Evolutionary conservation across 352 stramenopile species (phyloP), one percentile per base, ranked within the genome.

Genomic region (Plasmopara muralis): DNA sequence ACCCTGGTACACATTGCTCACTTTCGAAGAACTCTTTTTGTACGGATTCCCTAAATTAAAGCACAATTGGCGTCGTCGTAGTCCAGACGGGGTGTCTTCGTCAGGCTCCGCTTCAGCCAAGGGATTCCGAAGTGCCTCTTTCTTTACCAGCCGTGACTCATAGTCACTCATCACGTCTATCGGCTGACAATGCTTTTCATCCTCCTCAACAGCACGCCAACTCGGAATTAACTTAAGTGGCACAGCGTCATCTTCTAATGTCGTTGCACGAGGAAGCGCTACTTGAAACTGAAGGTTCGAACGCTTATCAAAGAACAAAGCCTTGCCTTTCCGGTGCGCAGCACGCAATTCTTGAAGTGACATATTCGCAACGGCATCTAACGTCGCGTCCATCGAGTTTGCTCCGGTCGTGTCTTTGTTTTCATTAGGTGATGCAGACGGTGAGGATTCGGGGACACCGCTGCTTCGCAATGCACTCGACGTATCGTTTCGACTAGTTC

Each of bases 121-220:
- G n/a, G 84, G 84, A 44, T 95, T 93, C 7, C 84, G 75, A 20
- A 92, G 64, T 2, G 81, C 82, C 43, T 95, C 84, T 43, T 93
- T 95, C 59, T 89, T 92, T 42, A 95, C 73, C 25, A 91, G 40
- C n/a, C 81, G 72, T 0, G 84, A 90, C 28, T 93, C 83, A 54
- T 95, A 95, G 50, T 95, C 83, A 49, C 82, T 90, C 84, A 95
- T 95, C 4, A 86, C 77, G 25, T 92, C 84, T 41, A 95, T 92
- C 5, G 84, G 81, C 35, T 92, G 76, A 10, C 73, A 74, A 48
- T 93, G 82, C 56, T 90, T 93, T 45, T 89, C 77, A 48, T 93
- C 79, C 50, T 95, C 75, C 50, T 89, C 74, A 4, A 68, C 55
- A 15, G 77, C 76, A 38, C 69, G 72, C 49, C 69, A 72, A 53